Percentiles rank a stretch among this genome's conserved stretches.
Conservation (phyloP, 352 stramenopile species). For the Phytophthora pinifolia region DNA sequence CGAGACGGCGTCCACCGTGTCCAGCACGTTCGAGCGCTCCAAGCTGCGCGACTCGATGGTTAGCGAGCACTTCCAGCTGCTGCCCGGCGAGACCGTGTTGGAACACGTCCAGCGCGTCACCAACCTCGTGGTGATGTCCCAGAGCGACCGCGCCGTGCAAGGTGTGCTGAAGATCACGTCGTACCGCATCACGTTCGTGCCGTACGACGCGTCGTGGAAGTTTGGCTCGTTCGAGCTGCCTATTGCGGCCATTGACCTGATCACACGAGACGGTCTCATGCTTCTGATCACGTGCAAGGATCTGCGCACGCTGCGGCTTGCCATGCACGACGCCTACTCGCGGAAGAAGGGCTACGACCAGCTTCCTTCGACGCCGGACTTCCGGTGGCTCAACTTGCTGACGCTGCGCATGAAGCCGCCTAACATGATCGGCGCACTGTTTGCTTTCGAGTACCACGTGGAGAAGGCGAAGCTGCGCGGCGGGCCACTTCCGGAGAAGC, state of each 20-base stretch:
- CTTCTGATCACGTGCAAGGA: slow-evolving; percentile 83
- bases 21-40: slow-evolving; percentile 35
- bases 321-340: slow-evolving; percentile 87
- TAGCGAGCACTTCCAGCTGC: slow-evolving; percentile 53
- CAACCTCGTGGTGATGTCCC: slow-evolving; percentile 82
- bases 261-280: slow-evolving; percentile 81
- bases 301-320: slow-evolving; percentile 71
- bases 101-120: slow-evolving; percentile 86
- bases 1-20: slow-evolving; percentile 34
- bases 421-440: slow-evolving; percentile 68
- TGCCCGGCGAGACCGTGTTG: slow-evolving; percentile 71
- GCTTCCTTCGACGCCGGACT: slow-evolving; percentile 71
- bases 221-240: slow-evolving; percentile 87
- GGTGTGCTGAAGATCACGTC: slow-evolving; percentile 87
- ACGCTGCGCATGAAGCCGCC: slow-evolving; percentile 81
- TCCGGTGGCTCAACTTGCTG: slow-evolving; percentile 77
- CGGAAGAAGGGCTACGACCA: slow-evolving; percentile 83
- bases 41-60: slow-evolving; percentile 67
- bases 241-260: slow-evolving; percentile 72
- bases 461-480: slow-evolving; percentile 56
- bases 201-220: slow-evolving; percentile 84
- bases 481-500: slow-evolving; percentile 39
- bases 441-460: slow-evolving; percentile 83
- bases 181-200: slow-evolving; percentile 80
- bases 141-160: slow-evolving; percentile 80